These are phyloP conservation scores for Diaporthe ilicicola DNA, from an alignment of 2,329 filamentous ascomycete genomes.

Conservation along the genomic window DNA sequence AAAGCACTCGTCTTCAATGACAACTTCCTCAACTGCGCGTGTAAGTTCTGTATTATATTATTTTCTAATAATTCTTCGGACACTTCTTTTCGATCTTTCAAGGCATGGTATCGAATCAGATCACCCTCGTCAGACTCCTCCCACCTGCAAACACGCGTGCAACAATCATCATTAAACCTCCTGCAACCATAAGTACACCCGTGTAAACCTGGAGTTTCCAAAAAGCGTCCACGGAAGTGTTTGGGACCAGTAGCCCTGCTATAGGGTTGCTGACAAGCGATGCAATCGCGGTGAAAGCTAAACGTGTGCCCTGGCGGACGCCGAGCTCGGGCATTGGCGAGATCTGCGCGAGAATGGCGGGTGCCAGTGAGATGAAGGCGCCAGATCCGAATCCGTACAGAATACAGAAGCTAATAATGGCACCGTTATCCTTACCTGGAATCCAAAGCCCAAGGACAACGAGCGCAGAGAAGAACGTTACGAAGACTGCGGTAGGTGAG, in stretches of 20 bases:
- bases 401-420: slow-evolving; percentile 38
- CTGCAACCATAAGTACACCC: background rate
- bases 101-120: background rate
- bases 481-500: slow-evolving; percentile 41
- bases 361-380: slow-evolving; percentile 39
- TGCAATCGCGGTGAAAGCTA: slow-evolving; percentile 62
- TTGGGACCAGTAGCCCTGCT: slow-evolving; percentile 47
- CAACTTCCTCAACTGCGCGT: background rate
- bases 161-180: background rate
- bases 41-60: background rate
- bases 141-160: background rate
- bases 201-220: background rate
- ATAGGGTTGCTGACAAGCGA: slow-evolving; percentile 67
- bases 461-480: slow-evolving; percentile 47
- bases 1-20: background rate
- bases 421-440: slow-evolving; percentile 34
- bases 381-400: slow-evolving; percentile 42
- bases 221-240: background rate
- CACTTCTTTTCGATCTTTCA: background rate
- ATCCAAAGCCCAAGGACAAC: slow-evolving; percentile 44
- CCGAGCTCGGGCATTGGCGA: slow-evolving; percentile 62
- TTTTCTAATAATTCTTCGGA: background rate
- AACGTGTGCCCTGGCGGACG: slow-evolving; percentile 54
- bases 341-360: slow-evolving; percentile 51
- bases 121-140: background rate